Evolutionary conservation across 2,329 filamentous ascomycete species (phyloP), one percentile per base, ranked within the genome.

Genomic region (Ophiocordyceps robertsii): DNA sequence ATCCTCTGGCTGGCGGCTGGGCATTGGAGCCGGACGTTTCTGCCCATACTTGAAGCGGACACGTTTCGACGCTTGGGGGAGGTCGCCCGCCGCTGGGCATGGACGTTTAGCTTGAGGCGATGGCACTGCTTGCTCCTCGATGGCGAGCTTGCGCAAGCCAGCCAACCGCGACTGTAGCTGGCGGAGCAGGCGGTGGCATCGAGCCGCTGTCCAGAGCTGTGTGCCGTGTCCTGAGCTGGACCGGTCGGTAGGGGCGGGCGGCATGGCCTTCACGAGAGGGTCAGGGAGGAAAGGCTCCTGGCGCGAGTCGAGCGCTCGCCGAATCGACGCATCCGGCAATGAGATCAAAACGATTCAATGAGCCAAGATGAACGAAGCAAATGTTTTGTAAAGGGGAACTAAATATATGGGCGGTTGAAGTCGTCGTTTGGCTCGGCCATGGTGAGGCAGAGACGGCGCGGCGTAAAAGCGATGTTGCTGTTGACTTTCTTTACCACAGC

Each of bases 101-200:
- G 36, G 29, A 43, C 56, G 51, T 43, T 60, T 60, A 17, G 50
- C 35, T 27, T 42, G 42, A 29, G 35, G 32, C 17, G 44, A 38
- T 16, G 39, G 16, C n/a, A 43, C 41, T 11, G 44, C 42, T 13
- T 38, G 44, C 17, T 52, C 47, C 37, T 58, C 47, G 40, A 51
- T 33, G 41, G 53, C 51, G 10, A 65, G 53, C 37, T 59, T 63
- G 31, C 62, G 60, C 6, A 72, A 51, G 2, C 58, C 52, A n/a
- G 56, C 50, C 21, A 72, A 49, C 10, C 68, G 63, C 8, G 64
- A 60, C 29, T 69, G 60, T 0, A 73, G 52, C 30, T 69, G 69
- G 3, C 68, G 66, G 16, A 73, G 58, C 6, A 71, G 51, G 3
- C 67, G 60, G 39, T 67, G 63, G 37, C 69, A 73, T 43, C 67